Base-by-base conservation (phyloP, 768 basidiomycete species). In the Suillus occidentalis region DNA sequence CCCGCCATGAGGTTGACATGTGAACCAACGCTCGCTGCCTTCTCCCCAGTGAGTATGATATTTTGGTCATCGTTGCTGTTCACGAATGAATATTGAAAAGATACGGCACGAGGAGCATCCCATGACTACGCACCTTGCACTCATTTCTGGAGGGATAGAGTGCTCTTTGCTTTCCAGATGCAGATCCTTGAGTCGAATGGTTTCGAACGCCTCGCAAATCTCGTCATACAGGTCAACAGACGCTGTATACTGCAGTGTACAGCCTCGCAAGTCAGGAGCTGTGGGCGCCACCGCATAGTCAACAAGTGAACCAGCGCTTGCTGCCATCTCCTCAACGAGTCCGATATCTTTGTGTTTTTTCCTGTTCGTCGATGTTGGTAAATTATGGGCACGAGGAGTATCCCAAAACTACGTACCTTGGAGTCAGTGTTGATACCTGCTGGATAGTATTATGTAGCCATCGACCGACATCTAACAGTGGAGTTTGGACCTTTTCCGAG, bases 11-110 rank as follows among this genome's bases (percentile, higher is more conserved):
- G 75, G 60, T 83, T 83, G 60, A 75, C 65, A 37, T 75, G 65
- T 14, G 75, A 76, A 36, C 70, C 75, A 50, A 76, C 75, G 6
- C 75, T 73, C 18, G 71, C 62, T 9, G 81, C 80, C 0, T 76
- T 74, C 61, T 81, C 77, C 0, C 80, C 81, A 56, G 81, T 81
- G 25, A 82, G 61, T 20, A 82, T 68, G 56, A 81, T 60, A 52
- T 80, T 56, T 39, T 47, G 18, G 45, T 3, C 22, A 13, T 22
- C 10, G 47, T 50, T 18, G 4, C 56, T 40, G 14, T 7, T 22
- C 22, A 25, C 39, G 7, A 20, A 18, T 31, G 16, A 20, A 12
- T 31, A 9, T 53, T 53, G 9, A 2, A 9, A 34, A 37, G 22
- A 36, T 57, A 25, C 16, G 16, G 25, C 1, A 28, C 16, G 9